Conservation (phyloP, 1,284 basidiomycete species). For the Ustilago lituana region DNA sequence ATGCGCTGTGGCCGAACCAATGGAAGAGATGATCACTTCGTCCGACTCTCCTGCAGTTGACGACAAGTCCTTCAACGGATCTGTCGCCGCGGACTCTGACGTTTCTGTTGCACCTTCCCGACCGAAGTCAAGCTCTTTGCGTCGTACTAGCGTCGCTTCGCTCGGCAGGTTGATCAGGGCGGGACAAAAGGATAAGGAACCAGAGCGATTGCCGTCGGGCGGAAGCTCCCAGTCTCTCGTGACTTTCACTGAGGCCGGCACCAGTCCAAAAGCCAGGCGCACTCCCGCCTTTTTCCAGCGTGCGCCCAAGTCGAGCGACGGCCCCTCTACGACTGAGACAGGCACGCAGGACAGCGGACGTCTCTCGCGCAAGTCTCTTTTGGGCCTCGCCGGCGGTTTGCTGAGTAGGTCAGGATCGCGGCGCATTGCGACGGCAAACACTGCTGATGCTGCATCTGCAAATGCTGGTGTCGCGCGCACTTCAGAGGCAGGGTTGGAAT, state of each 20-base stretch:
- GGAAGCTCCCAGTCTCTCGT: slow-evolving; percentile 16
- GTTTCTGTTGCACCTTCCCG: slow-evolving; percentile 1
- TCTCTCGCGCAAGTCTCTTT: slow-evolving; percentile 56
- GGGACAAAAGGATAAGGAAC: slow-evolving; percentile 30
- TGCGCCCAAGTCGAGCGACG: slow-evolving; percentile 38
- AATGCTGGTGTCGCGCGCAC: no score
- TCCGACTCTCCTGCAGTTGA: slow-evolving; percentile 1
- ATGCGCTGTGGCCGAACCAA: slow-evolving; percentile 15
- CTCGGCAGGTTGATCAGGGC: slow-evolving; percentile 32
- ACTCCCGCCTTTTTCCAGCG: slow-evolving; percentile 54
- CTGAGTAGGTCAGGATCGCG: slow-evolving; percentile 39
- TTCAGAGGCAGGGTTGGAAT: background rate
- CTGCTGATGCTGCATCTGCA: slow-evolving; percentile 3
- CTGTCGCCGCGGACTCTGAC: slow-evolving; percentile 1
- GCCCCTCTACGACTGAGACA: slow-evolving; percentile 9
- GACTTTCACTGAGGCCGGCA: slow-evolving; percentile 23
- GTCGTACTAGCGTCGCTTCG: slow-evolving; percentile 35
- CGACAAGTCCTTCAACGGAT: background rate
- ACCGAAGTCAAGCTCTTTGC: slow-evolving; percentile 26
- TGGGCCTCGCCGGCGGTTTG: slow-evolving; percentile 50
- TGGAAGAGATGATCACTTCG: slow-evolving; percentile 27
- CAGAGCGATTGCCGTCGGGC: slow-evolving; percentile 7
- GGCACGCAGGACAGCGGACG: slow-evolving; percentile 40
- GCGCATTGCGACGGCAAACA: slow-evolving; percentile 12
- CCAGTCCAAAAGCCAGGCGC: slow-evolving; percentile 44